Evolutionary conservation across 1,139 yeast genomes (phyloP), one percentile per base, ranked within the genome.

Genomic region (Debaryomyces nepalensis): DNA sequence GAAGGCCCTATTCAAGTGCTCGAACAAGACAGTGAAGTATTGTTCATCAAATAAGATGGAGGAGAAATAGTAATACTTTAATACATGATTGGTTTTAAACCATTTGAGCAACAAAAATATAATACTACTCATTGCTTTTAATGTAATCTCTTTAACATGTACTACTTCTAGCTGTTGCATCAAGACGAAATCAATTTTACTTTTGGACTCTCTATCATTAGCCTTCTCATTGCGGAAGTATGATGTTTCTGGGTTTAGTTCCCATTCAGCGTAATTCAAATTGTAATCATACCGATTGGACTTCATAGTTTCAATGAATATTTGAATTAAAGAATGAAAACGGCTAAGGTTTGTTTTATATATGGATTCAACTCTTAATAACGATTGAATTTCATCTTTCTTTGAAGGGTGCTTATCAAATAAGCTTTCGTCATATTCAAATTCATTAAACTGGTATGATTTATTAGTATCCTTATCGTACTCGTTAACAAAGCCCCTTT

Each of bases 51-150:
- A 87, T 27, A 93, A 59, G 19, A 93, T 59, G 0, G 89, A 78
- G 1, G 85, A 65, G 10, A 93, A 66, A 55, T 84, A 87, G 59
- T 90, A 95, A 57, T 77, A 82, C 59, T 91, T 91, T 51, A 90
- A 63, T 2, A 89, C 68, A 61, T 93, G 96, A 40, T 82, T 84
- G 9, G 76, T 63, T 55, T 86, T 87, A 59, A 89, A 84, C 97
- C 98, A 93, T 52, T 75, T 76, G 24, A 84, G 60, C 21, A 93
- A 58, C 14, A 79, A 53, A 5, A 68, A 53, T 1, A 89, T 45
- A 1, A 82, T 75, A 2, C 79, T 77, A 1, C 85, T 70, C 3
- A 85, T 73, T 2, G 86, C 80, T 51, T 85, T 87, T 42, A 86
- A 57, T 0, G 84, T 70, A 2, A 81, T 68, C 55, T 87, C 96